Evolutionary conservation across 2,329 filamentous ascomycete species (phyloP).

Genomic region (Pseudogymnoascus sp.): DNA sequence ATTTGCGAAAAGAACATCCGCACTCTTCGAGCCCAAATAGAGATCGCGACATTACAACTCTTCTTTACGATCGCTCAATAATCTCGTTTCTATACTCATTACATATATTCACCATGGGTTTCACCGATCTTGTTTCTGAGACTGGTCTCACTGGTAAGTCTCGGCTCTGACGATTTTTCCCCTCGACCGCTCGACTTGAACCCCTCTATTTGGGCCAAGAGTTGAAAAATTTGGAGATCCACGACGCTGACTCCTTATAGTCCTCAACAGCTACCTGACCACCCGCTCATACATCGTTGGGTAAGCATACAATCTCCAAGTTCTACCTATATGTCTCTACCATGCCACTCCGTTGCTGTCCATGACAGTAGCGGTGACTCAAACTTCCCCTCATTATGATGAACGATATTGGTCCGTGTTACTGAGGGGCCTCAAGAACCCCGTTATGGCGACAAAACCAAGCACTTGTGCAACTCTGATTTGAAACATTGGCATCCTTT

Average conservation of each 20-base stretch:
- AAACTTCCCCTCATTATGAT: conserved; percentile 46
- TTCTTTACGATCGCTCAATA: conserved; percentile 4
- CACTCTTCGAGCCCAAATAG: conserved; percentile 6
- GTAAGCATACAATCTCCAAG: conserved; percentile 45
- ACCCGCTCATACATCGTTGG: conserved; percentile 75
- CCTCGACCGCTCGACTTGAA: conserved; percentile 10
- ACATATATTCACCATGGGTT: conserved; percentile 46
- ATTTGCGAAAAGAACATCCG: conserved; percentile 5
- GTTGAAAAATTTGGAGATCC: conserved; percentile 11
- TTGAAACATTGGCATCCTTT: conserved; percentile 20
- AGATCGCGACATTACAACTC: conserved; percentile 9
- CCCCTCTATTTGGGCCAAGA: conserved; percentile 12
- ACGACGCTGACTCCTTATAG: conserved; percentile 35
- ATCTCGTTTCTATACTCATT: background rate
- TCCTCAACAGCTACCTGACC: conserved; percentile 64
- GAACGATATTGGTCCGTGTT: conserved; percentile 93
- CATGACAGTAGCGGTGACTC: conserved; percentile 2
- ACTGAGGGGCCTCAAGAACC: conserved; percentile 91
- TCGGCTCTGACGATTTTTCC: conserved; percentile 23
- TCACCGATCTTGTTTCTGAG: conserved; percentile 58
- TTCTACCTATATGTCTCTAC: conserved; percentile 17
- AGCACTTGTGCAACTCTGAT: conserved; percentile 73
- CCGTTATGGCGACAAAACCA: conserved; percentile 67
- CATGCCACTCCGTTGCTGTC: conserved; percentile 19
- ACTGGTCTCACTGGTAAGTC: conserved; percentile 48